A percentile compares a stretch with the other conserved stretches of the same genome.
Conservation (phyloP, 495 filamentous ascomycete species). For the Xylaria flabelliformis region DNA sequence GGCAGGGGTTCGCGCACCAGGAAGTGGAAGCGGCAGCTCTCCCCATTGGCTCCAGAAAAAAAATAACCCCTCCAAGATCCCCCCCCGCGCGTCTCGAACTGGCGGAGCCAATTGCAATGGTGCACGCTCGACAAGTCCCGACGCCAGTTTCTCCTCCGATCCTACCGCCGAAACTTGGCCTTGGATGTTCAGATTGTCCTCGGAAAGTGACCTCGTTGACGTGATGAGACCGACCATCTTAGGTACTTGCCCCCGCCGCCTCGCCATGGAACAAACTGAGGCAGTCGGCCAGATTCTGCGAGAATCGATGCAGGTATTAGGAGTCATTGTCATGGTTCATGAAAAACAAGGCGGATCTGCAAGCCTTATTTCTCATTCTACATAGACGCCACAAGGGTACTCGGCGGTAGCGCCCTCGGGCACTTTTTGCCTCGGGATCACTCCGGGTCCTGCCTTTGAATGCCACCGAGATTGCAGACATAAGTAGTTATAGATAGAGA, state of each 20-base stretch:
- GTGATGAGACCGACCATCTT: conserved; percentile 4
- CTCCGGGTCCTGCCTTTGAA: conserved; percentile 24
- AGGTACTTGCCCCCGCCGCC: conserved; percentile 14
- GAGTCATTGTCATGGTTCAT: conserved; percentile 2
- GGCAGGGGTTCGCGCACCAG: conserved; percentile 13
- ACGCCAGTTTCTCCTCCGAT: conserved; percentile 22
- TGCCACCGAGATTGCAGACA: conserved; percentile 29
- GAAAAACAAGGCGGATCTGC: conserved; percentile 22
- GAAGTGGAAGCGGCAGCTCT: conserved; percentile 33
- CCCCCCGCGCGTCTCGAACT: conserved; percentile 33
- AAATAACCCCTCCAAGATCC: conserved; percentile 41
- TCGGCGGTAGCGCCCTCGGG: not conserved
- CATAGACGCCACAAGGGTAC: not conserved
- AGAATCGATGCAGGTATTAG: conserved; percentile 20
- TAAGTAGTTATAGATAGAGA: conserved; percentile 8
- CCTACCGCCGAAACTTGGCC: conserved; percentile 29
- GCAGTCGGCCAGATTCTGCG: conserved; percentile 11
- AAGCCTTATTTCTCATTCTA: conserved; percentile 13
- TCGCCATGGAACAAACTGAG: not conserved
- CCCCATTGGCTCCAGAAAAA: conserved; percentile 47
- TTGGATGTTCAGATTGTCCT: conserved; percentile 20
- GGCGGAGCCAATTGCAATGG: conserved; percentile 24
- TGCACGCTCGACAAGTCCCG: conserved; percentile 30
- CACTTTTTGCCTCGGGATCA: conserved; percentile 35
- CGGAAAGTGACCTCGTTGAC: conserved; percentile 19